Evolutionary conservation across 2,329 filamentous ascomycete genomes (phyloP), one percentile per base, ranked within the genome.

Genomic region (Fusarium pseudocircinatum): DNA sequence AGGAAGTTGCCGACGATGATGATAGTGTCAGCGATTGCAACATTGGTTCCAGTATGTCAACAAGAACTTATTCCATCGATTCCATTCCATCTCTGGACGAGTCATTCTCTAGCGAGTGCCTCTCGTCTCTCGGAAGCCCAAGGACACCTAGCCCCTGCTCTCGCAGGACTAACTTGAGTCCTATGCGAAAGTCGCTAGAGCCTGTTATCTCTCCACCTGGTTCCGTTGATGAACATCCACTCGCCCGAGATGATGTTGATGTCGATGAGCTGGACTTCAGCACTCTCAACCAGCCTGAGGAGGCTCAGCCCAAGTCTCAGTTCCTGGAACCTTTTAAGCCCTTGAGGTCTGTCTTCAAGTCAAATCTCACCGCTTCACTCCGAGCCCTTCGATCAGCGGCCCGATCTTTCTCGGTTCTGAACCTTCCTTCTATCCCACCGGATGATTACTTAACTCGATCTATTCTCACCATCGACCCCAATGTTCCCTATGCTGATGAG

Each of bases 391-490:
- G 89, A 67, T 91, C 88, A 40, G 91, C 91, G 4, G 91, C 91
- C 56, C 88, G 87, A 67, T 90, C 90, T 13, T 87, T 93, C 63
- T 92, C 90, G 7, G 85, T 80, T 71, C 86, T 92, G 71, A 91
- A 90, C 71, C 86, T 91, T 53, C 85, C 91, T 4, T 89, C 90
- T 32, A 88, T 92, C 44, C 89, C 90, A 15, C 87, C 90, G 6
- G 90, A 92, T 76, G 90, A 92, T 78, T 88, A 92, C 62, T 84
- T 93, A 30, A 92, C 90, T 14, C 85, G 91, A 69, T 92, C 90
- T 39, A 90, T 93, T 75, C 85, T 93, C 60, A 90, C 90, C 28
- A 90, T 92, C 68, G 90, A 92, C 76, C 89, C 90, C 28, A 86
- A 87, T 60, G 89, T 92, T 24, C 90, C 90, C 3, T 93, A 90